phyloP scores from a whole-genome alignment of 2,329 filamentous ascomycete species.

The Aciculosporium take region DNA sequence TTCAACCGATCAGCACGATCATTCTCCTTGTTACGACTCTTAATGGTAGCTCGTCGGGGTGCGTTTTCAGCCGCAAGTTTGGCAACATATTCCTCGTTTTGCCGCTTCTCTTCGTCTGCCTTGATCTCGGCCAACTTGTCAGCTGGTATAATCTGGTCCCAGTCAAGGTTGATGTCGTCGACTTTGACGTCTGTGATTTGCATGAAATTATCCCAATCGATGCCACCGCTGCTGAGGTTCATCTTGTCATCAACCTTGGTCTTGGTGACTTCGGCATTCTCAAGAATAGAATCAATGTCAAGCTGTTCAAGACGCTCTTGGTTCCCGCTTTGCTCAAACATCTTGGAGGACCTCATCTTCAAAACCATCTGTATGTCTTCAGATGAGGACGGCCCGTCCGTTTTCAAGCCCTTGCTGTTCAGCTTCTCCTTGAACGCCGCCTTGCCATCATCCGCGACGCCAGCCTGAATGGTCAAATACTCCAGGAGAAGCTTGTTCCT shows the following conservation, averaged over 20 bases:
- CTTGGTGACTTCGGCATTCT: slow-evolving; percentile 93
- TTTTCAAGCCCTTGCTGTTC: slow-evolving; percentile 60
- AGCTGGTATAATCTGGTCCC: slow-evolving; percentile 96
- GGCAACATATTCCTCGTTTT: slow-evolving; percentile 69
- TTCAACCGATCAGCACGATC: slow-evolving; percentile 53
- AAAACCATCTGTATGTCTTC: slow-evolving; percentile 94
- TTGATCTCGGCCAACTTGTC: slow-evolving; percentile 84
- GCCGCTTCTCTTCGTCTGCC: slow-evolving; percentile 71
- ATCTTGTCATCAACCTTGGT: slow-evolving; percentile 91
- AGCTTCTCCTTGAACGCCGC: slow-evolving; percentile 63
- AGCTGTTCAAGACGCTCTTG: slow-evolving; percentile 93
- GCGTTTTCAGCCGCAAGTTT: slow-evolving; percentile 74
- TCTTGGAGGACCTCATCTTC: slow-evolving; percentile 95
- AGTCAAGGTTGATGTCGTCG: slow-evolving; percentile 64
- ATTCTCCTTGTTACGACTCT: slow-evolving; percentile 40
- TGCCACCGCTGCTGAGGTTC: slow-evolving; percentile 74
- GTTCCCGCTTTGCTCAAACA: slow-evolving; percentile 96
- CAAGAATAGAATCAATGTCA: slow-evolving; percentile 92
- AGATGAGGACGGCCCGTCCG: slow-evolving; percentile 71
- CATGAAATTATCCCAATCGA: slow-evolving; percentile 82
- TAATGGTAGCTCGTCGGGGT: slow-evolving; percentile 58
- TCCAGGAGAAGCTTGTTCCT: slow-evolving; percentile 96
- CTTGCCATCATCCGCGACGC: slow-evolving; percentile 89
- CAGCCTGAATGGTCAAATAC: slow-evolving; percentile 92
- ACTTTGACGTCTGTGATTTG: slow-evolving; percentile 98